Base-by-base conservation (phyloP, 495 filamentous ascomycete genomes). In the Niebla homalea region DNA sequence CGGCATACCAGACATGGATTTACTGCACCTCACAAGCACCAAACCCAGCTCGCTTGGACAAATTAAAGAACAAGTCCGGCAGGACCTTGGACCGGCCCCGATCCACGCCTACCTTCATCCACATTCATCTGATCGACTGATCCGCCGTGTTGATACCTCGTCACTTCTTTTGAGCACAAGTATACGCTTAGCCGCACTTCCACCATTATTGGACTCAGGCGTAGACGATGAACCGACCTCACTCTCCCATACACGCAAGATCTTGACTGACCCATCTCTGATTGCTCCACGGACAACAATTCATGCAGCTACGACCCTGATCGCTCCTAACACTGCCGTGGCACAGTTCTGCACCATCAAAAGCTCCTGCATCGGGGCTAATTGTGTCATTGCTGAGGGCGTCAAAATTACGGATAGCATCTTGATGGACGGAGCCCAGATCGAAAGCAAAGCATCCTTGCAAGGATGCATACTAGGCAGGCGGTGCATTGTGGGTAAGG, bases 141-240 rank as follows among this genome's bases (percentile, higher is more conserved):
- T 94, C 51, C 79, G 89, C 45, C 84, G 92, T 19, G 85, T 95
- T 21, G 92, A 98, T 60, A 94, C 84, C 18, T 74, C 84, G 0
- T 76, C 85, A 26, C 72, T 93, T 18, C 80, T 97, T 2, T 75
- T 94, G 0, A 75, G 78, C 43, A 72, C 85, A 26, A 94, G 87
- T 1, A 78, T 96, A n/a, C 78, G 79, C 54, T 80, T 98, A 18
- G 92, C 92, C 35, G 89, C 88, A 49, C 67, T 79, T 14, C 72
- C 78, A 52, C 72, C 78, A 52, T 78, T 85, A 1, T 64, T 85
- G 23, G 83, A 87, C 55, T 79, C 87, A 37, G 61, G 72, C 20
- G 78, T 77, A 39, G 66, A 68, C 12, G 63, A 69, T 0, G 62
- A 69, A 0, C 68, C 82, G 1, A 85, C 84, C 2, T 79, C 87